Evolutionary conservation across 176 grass and related monocot species (phyloP).

Genomic region (Juncus inflexus): DNA sequence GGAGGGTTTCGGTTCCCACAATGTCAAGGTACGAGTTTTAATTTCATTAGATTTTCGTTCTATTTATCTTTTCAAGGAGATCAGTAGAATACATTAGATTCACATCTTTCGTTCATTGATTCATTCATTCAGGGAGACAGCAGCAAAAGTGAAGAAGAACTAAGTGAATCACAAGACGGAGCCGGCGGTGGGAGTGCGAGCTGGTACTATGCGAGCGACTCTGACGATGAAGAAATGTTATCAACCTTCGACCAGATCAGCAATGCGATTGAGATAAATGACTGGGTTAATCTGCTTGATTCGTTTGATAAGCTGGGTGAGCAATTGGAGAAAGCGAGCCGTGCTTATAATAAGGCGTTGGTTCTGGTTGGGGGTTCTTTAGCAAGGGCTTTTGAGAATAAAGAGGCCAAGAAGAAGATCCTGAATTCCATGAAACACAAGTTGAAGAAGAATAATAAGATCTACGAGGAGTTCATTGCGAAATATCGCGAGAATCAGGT

Average conservation of each 20-base stretch:
- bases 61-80: no score
- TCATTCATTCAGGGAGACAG: slow-evolving; percentile 30
- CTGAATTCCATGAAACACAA: slow-evolving; percentile 46
- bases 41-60: no score
- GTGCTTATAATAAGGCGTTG: slow-evolving; percentile 30
- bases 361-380: slow-evolving; percentile 38
- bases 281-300: slow-evolving; percentile 39
- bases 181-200: slow-evolving; percentile 8
- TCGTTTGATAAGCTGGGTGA: slow-evolving; percentile 43
- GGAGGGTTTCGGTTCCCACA: no score
- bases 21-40: no score
- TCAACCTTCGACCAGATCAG: slow-evolving; percentile 33
- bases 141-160: slow-evolving; percentile 33
- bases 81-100: no score
- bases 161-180: slow-evolving; percentile 2
- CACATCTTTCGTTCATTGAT: background rate
- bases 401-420: slow-evolving; percentile 44
- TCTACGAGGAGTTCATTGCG: slow-evolving; percentile 34
- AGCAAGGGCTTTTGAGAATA: slow-evolving; percentile 34
- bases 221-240: slow-evolving; percentile 32
- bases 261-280: slow-evolving; percentile 47
- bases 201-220: background rate
- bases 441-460: slow-evolving; percentile 48
- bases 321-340: slow-evolving; percentile 36
- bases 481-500: slow-evolving; percentile 32